Evolutionary conservation across 2,329 filamentous ascomycete genomes (phyloP).

Genomic region (Curvularia eragrostidis): DNA sequence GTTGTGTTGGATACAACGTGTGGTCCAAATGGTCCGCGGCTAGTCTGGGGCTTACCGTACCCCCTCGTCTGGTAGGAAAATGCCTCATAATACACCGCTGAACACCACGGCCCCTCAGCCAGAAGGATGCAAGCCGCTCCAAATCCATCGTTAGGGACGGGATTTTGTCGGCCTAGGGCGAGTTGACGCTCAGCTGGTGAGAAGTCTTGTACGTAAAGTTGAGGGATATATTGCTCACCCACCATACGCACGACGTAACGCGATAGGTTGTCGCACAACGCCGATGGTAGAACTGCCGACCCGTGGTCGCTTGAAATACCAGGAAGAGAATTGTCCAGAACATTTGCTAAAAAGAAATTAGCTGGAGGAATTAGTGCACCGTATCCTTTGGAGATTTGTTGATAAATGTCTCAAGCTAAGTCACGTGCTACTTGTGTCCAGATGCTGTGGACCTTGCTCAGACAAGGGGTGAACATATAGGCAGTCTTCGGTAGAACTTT

Average conservation of each 20-base stretch:
- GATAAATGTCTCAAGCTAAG: neutral
- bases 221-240: constrained; percentile 1
- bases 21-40: neutral
- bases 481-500: neutral
- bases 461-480: neutral
- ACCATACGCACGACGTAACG: neutral
- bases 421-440: neutral
- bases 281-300: neutral
- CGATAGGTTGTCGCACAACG: neutral
- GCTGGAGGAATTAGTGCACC: neutral
- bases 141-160: neutral
- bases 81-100: neutral
- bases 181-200: neutral
- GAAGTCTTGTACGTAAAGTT: neutral
- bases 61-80: neutral
- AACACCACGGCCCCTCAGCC: neutral
- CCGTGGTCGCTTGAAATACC: neutral
- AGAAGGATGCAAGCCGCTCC: neutral
- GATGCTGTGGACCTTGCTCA: neutral
- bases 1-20: neutral
- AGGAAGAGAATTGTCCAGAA: neutral
- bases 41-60: neutral
- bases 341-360: neutral
- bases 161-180: neutral
- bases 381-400: neutral